Conservation (phyloP, 768 basidiomycete species). For the Megacollybia marginata region DNA sequence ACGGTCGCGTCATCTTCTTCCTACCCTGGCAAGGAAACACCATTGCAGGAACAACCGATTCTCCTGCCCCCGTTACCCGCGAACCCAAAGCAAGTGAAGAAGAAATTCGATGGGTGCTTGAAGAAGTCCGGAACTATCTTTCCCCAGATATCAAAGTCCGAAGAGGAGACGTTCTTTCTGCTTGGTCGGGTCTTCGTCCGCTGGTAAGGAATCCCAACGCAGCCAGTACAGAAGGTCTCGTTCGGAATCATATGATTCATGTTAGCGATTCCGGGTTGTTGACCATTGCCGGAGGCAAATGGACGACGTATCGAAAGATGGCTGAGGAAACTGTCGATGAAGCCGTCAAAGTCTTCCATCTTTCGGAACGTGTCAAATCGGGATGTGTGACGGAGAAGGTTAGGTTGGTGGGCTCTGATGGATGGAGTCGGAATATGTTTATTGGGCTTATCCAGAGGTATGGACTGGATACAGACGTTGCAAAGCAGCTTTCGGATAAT, state of each 20-base stretch:
- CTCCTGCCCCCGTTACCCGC: constrained; percentile 51
- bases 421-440: constrained; percentile 95
- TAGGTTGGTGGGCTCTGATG: constrained; percentile 86
- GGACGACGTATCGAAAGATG: constrained; percentile 98
- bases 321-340: constrained; percentile 89
- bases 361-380: constrained; percentile 33
- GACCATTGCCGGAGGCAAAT: constrained; percentile 96
- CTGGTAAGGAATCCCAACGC: constrained; percentile 63
- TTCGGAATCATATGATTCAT: constrained; percentile 90
- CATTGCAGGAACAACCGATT: constrained; percentile 95
- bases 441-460: constrained; percentile 92
- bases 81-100: constrained; percentile 57
- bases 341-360: constrained; percentile 71
- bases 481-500: constrained; percentile 85
- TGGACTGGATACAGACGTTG: constrained; percentile 86
- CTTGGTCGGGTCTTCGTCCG: constrained; percentile 90
- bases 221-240: constrained; percentile 75
- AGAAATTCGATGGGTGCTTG: constrained; percentile 94
- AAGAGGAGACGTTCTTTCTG: constrained; percentile 89
- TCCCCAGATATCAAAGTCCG: constrained; percentile 90
- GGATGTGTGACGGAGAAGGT: constrained; percentile 75
- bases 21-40: constrained; percentile 98
- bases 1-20: constrained; percentile 98
- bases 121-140: constrained; percentile 87
- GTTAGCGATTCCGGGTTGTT: constrained; percentile 74